These are phyloP conservation scores for Warburgia ugandensis DNA, from an alignment of 164 flowering plant genomes.

Conservation along the genomic window DNA sequence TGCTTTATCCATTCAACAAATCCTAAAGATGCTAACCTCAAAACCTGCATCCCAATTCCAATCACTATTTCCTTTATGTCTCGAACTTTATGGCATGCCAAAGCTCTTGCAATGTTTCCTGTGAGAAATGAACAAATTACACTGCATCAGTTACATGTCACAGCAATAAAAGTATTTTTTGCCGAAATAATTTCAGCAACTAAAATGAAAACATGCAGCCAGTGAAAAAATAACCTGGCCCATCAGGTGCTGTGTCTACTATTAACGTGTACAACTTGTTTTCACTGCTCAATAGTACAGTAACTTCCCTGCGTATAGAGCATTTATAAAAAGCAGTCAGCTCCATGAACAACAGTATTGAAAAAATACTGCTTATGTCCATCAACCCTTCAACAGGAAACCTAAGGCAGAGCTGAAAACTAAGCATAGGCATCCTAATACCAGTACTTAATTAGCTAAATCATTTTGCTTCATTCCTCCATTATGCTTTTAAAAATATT, in stretches of 20 bases:
- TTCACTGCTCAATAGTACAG: slow-evolving; percentile 48
- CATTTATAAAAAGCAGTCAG: too few species aligned
- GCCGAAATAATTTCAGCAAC: too few species aligned
- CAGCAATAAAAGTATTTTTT: too few species aligned
- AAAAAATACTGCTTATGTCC: too few species aligned
- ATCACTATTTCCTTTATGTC: slow-evolving; percentile 48
- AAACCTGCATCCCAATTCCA: slow-evolving; percentile 59
- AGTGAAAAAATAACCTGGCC: slow-evolving; percentile 40
- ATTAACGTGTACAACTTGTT: slow-evolving; percentile 44
- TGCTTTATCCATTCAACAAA: neutral
- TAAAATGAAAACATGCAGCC: neutral
- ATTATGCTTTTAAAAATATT: too few species aligned
- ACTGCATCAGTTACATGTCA: neutral
- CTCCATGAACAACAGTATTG: too few species aligned
- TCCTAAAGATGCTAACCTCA: slow-evolving; percentile 39
- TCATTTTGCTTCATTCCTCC: too few species aligned
- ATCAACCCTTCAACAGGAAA: too few species aligned
- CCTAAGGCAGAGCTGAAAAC: too few species aligned
- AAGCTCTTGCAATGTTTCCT: slow-evolving; percentile 31
- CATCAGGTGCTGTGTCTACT: slow-evolving; percentile 24
- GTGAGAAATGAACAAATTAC: slow-evolving; percentile 12
- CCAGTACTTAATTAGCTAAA: too few species aligned
- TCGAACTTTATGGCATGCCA: slow-evolving; percentile 44
- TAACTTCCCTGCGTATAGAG: slow-evolving; percentile 46
- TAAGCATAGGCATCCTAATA: too few species aligned